These are phyloP conservation scores for Penicillium sp. DNA, from an alignment of 2,329 filamentous ascomycete species.

Conservation along the genomic window DNA sequence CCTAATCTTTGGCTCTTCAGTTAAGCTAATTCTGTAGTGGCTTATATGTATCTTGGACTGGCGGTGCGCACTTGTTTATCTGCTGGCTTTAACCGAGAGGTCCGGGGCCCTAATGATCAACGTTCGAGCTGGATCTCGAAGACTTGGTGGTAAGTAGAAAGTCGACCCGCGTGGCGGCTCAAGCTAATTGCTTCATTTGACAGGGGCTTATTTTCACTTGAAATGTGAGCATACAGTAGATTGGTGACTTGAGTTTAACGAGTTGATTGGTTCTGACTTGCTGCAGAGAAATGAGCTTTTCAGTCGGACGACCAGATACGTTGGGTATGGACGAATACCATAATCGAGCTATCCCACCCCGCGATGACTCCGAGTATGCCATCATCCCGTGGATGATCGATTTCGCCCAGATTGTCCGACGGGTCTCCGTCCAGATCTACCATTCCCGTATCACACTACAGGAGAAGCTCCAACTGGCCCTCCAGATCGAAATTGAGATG, in stretches of 20 bases:
- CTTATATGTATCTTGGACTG: slow-evolving; percentile 52
- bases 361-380: slow-evolving; percentile 37
- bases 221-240: slow-evolving; percentile 36
- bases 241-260: background rate
- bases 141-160: slow-evolving; percentile 48
- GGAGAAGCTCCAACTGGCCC: slow-evolving; percentile 37
- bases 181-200: background rate
- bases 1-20: too few relatives aligned
- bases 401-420: slow-evolving; percentile 42
- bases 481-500: slow-evolving; percentile 39
- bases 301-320: slow-evolving; percentile 51
- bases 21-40: slow-evolving; percentile 27
- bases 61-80: slow-evolving; percentile 51
- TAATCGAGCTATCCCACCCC: slow-evolving; percentile 42
- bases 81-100: slow-evolving; percentile 50
- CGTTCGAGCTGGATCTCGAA: slow-evolving; percentile 43
- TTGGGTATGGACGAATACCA: slow-evolving; percentile 52
- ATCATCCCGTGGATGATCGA: slow-evolving; percentile 46
- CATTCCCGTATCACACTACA: slow-evolving; percentile 34
- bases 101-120: slow-evolving; percentile 33
- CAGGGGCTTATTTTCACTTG: slow-evolving; percentile 48
- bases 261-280: background rate
- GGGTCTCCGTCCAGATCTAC: slow-evolving; percentile 43
- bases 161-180: background rate
- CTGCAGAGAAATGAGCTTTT: slow-evolving; percentile 49